Conservation (phyloP, 1,284 basidiomycete species). For the Spongiforma sp. region DNA sequence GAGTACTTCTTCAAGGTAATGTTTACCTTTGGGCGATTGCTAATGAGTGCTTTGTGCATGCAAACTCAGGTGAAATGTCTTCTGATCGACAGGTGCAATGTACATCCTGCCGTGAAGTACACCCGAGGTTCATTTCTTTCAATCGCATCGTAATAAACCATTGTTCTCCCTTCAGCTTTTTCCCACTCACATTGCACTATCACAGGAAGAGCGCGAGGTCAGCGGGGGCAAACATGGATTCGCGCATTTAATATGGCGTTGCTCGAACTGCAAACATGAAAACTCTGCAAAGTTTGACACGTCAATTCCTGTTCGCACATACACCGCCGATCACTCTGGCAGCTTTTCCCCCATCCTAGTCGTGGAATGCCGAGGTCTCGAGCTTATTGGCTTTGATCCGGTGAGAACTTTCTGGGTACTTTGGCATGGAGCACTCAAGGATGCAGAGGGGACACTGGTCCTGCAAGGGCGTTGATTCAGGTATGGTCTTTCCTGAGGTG, state of each 20-base stretch:
- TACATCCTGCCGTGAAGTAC: constrained; percentile 74
- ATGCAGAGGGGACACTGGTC: constrained; percentile 64
- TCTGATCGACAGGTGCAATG: constrained; percentile 67
- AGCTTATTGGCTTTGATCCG: constrained; percentile 76
- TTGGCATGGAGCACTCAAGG: constrained; percentile 1
- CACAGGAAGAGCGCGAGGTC: constrained; percentile 72
- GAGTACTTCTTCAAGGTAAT: constrained; percentile 79
- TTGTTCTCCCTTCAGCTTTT: neutral
- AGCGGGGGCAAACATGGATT: constrained; percentile 63
- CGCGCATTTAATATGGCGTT: constrained; percentile 82
- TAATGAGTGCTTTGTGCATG: neutral
- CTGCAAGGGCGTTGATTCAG: constrained; percentile 62
- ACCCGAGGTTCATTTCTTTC: constrained; percentile 70
- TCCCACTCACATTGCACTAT: constrained; percentile 4
- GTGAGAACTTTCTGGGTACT: constrained; percentile 41
- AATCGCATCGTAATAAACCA: constrained; percentile 60
- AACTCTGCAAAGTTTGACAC: constrained; percentile 79
- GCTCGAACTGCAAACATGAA: constrained; percentile 76
- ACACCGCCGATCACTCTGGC: constrained; percentile 58
- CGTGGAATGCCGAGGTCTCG: constrained; percentile 79
- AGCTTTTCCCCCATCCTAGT: constrained; percentile 65
- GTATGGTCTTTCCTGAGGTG: constrained; percentile 64
- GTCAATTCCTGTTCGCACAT: constrained; percentile 54
- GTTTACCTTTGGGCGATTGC: neutral
- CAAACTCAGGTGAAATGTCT: neutral